Evolutionary conservation across 305 asterid genomes (phyloP).

Genomic region (Euphrasia arctica): DNA sequence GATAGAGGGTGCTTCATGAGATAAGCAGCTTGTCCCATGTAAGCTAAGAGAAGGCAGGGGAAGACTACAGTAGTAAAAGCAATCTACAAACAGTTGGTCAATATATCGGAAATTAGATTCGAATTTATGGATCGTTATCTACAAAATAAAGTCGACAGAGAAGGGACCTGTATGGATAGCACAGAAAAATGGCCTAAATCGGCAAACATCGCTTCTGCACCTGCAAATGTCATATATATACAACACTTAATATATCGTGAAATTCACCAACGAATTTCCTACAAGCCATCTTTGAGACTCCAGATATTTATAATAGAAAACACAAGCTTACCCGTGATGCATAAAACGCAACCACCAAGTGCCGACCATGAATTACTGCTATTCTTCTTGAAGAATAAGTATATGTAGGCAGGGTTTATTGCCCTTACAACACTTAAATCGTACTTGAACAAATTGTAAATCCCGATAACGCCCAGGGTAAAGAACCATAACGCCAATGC

Average conservation of each 20-base stretch:
- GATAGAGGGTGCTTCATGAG: constrained; percentile 69
- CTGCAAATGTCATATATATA: constrained; percentile 41
- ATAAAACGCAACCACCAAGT: constrained; percentile 98
- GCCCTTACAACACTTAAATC: constrained; percentile 74
- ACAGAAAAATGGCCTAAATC: constrained; percentile 97
- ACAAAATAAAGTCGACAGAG: not conserved
- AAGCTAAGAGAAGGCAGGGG: constrained; percentile 94
- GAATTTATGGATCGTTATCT: no score
- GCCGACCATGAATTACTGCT: constrained; percentile 77
- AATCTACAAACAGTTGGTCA: constrained; percentile 47
- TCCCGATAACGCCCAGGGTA: constrained; percentile 80
- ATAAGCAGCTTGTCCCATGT: constrained; percentile 98
- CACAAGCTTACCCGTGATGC: constrained; percentile 72
- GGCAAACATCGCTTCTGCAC: constrained; percentile 99
- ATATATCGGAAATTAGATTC: not conserved
- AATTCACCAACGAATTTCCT: no score
- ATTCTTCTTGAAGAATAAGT: constrained; percentile 78
- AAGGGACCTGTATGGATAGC: constrained; percentile 80
- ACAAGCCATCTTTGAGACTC: not conserved
- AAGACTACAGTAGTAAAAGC: constrained; percentile 83
- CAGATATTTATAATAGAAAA: not conserved
- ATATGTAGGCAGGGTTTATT: constrained; percentile 78
- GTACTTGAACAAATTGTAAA: constrained; percentile 72
- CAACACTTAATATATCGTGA: not conserved
- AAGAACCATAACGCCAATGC: constrained; percentile 94